These are phyloP conservation scores for Oidiodendron maius DNA, from an alignment of 495 filamentous ascomycete species.

Conservation along the genomic window DNA sequence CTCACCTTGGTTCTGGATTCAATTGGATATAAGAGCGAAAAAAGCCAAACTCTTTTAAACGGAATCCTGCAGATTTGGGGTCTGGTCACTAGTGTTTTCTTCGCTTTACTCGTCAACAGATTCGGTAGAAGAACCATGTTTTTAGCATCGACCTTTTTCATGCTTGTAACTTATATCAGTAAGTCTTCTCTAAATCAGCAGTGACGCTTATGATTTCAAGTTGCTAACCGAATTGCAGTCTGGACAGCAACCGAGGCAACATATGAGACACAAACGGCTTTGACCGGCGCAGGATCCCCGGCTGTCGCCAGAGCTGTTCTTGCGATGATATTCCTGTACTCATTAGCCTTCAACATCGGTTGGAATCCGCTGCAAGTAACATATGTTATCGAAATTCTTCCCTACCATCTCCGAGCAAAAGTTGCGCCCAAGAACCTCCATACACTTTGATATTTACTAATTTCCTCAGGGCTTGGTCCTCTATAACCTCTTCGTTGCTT, in stretches of 20 bases:
- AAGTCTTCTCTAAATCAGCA: slow-evolving; percentile 29
- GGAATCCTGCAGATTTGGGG: slow-evolving; percentile 36
- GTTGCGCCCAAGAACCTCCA: slow-evolving; percentile 23
- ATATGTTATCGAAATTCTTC: slow-evolving; percentile 65
- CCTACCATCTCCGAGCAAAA: slow-evolving; percentile 62
- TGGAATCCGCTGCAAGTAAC: slow-evolving; percentile 61
- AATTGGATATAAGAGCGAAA: slow-evolving; percentile 46
- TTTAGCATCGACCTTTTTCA: slow-evolving; percentile 51
- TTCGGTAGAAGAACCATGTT: slow-evolving; percentile 54
- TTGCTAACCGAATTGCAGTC: too few species aligned
- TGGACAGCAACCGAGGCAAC: slow-evolving; percentile 15
- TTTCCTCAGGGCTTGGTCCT: slow-evolving; percentile 40
- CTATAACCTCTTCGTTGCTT: slow-evolving; percentile 45
- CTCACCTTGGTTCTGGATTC: slow-evolving; percentile 48
- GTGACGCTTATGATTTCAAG: too few species aligned
- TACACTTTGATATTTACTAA: not conserved
- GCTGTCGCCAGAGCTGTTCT: slow-evolving; percentile 45
- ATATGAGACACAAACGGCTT: slow-evolving; percentile 33
- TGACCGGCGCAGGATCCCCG: slow-evolving; percentile 30
- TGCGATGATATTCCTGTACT: slow-evolving; percentile 51
- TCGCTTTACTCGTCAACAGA: slow-evolving; percentile 55
- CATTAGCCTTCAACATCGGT: slow-evolving; percentile 50
- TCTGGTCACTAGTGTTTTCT: slow-evolving; percentile 43
- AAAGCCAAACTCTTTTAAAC: slow-evolving; percentile 31
- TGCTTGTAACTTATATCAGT: slow-evolving; percentile 51